Evolutionary conservation across 257 asterid genomes (phyloP).

Genomic region (Haberlea rhodopensis): DNA sequence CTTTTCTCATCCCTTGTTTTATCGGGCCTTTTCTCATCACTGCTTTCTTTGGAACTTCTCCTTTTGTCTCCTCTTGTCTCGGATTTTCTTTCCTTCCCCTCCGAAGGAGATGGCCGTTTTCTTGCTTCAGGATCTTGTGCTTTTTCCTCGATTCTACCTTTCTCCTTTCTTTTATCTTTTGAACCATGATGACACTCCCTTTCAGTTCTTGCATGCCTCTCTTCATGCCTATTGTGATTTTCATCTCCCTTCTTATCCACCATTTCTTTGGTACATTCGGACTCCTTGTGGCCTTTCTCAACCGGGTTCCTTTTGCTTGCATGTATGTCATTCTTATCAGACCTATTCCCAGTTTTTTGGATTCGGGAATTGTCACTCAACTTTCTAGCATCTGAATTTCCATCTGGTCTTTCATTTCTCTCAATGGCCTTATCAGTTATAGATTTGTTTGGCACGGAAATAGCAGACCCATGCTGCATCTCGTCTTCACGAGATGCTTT

Average conservation of each 20-base stretch:
- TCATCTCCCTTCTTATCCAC: constrained; percentile 51
- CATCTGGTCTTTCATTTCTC: constrained; percentile 46
- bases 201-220: constrained; percentile 46
- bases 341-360: constrained; percentile 34
- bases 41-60: constrained; percentile 42
- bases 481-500: constrained; percentile 36
- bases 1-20: constrained; percentile 55
- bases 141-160: constrained; percentile 52
- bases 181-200: constrained; percentile 48
- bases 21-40: constrained; percentile 50
- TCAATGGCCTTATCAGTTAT: constrained; percentile 33
- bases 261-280: constrained; percentile 47
- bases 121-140: constrained; percentile 62
- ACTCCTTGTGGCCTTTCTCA: constrained; percentile 42
- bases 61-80: constrained; percentile 51
- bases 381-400: constrained; percentile 35
- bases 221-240: constrained; percentile 51
- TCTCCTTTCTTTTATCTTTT: constrained; percentile 61
- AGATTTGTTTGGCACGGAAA: constrained; percentile 30
- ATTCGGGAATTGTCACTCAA: constrained; percentile 34
- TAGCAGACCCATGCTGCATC: constrained; percentile 28
- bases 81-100: constrained; percentile 48
- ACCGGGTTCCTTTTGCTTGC: constrained; percentile 40
- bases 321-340: constrained; percentile 46
- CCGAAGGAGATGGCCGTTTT: constrained; percentile 54